Percentiles rank a stretch among this genome's conserved stretches.
phyloP scores from a whole-genome alignment of 805 yeast species.

The Zygoascus bituminiphila region DNA sequence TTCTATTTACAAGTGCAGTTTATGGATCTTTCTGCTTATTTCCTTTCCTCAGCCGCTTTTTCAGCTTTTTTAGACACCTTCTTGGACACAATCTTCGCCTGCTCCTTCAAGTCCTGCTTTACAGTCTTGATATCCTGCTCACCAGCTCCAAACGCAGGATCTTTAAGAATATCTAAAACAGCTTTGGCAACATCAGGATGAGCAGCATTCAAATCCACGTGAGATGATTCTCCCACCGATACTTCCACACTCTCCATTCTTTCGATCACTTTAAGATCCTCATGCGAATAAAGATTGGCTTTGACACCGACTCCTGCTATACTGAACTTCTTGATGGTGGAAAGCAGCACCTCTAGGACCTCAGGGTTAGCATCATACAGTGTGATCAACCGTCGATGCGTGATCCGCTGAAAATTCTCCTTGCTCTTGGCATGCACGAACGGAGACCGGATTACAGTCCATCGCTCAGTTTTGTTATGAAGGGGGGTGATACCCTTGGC shows the following conservation, averaged over 20 bases:
- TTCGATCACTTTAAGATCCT: conserved; percentile 36
- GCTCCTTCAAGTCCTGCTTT: neutral
- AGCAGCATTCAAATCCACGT: conserved; percentile 20
- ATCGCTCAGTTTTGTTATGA: conserved; percentile 68
- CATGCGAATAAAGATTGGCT: conserved; percentile 54
- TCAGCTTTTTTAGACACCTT: conserved; percentile 1
- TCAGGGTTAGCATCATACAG: conserved; percentile 84
- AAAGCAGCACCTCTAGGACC: conserved; percentile 71
- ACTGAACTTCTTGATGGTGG: conserved; percentile 68
- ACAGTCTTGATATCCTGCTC: neutral
- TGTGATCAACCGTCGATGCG: conserved; percentile 63
- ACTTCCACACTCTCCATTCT: conserved; percentile 16
- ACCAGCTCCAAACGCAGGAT: conserved; percentile 53
- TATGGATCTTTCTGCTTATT: neutral
- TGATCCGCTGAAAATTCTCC: conserved; percentile 86
- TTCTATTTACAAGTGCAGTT: neutral
- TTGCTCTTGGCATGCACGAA: conserved; percentile 91
- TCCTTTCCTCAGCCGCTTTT: neutral
- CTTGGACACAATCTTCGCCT: neutral
- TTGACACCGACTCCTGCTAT: conserved; percentile 77
- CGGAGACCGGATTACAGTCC: conserved; percentile 91
- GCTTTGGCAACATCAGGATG: conserved; percentile 50
- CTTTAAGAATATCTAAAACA: conserved; percentile 61
- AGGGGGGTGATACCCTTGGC: conserved; percentile 62
- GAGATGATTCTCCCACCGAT: neutral